Evolutionary conservation across 495 filamentous ascomycete genomes (phyloP).

Genomic region (Halenospora varia): DNA sequence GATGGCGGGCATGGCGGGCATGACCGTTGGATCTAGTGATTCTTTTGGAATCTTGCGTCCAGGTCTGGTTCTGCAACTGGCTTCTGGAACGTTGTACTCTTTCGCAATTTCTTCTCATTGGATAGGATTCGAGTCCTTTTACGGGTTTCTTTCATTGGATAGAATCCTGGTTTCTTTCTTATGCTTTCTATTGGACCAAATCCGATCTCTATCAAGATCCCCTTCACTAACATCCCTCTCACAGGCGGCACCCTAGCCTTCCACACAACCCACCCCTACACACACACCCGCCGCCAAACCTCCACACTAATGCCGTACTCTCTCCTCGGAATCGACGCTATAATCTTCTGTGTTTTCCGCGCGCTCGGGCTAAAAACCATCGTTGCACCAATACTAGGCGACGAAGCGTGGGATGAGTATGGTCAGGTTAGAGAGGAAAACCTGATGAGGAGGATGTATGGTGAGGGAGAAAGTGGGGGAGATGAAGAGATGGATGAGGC

Average conservation of each 20-base stretch:
- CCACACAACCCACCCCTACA: neutral
- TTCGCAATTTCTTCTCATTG: no score
- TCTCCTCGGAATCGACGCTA: neutral
- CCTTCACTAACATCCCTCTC: neutral
- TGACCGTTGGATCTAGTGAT: no score
- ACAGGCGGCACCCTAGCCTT: neutral
- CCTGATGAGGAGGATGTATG: neutral
- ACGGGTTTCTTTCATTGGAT: no score
- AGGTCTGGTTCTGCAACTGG: no score
- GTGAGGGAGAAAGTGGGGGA: neutral
- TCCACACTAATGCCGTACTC: neutral
- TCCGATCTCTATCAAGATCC: neutral
- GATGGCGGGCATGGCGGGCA: no score
- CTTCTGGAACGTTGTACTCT: no score
- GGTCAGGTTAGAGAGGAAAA: neutral
- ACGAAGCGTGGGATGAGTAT: conserved; percentile 1
- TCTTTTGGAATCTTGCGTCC: no score
- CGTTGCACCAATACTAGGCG: neutral
- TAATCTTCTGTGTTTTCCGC: neutral
- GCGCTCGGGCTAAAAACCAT: neutral
- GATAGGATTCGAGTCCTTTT: no score
- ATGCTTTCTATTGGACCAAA: no score
- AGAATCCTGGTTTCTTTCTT: no score
- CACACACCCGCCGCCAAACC: neutral
- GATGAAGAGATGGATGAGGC: no score